Base-by-base conservation (phyloP, 2,329 filamentous ascomycete genomes). In the Nemania sp. region DNA sequence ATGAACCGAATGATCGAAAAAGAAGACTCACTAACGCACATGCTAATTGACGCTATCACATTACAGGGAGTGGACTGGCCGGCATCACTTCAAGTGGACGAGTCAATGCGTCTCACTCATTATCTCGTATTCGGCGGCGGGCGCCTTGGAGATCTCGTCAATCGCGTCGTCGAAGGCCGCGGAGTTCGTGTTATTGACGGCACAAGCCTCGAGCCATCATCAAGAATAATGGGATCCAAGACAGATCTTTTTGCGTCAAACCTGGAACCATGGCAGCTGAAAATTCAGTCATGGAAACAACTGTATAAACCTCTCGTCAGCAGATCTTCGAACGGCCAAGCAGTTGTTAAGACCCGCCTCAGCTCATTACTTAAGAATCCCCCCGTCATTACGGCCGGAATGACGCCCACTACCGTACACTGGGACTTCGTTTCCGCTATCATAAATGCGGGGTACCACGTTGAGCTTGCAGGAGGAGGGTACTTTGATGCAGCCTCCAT, bases 201-300 rank as follows among this genome's bases (percentile, higher is more conserved):
- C n/a, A 39, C 39, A 3, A 55, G 30, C 15, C 44, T 58, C 14
- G 52, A 56, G n/a, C 6, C 41, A 6, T 23, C 43, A 24, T 52
- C 56, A 43, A 88, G 89, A 72, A 91, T 86, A 72, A 89, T 99
- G 58, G 94, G 94, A 52, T 97, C 96, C 80, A 99, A 97, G 80
- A 89, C 93, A 1, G 94, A 99, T 74, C 81, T 99, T 46, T 99
- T 99, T 66, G 93, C 97, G 70, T 88, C 93, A 52, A 94, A 97
- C 70, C 90, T 91, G 66, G 39, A 41, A 23, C 39, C 39, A 5
- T 41, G 39, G 3, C 39, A 41, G 39, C 39, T 41, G 3, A 41
- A 15, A 6, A 28, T 23, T 26, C 23, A 8, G 23, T 41, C 39
- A 5, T 41, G 39, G 39, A 41, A 41, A 41, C 14, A 41, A 1